Evolutionary conservation across 257 asterid species (phyloP).

Genomic region (Solanum ossicruentum): DNA sequence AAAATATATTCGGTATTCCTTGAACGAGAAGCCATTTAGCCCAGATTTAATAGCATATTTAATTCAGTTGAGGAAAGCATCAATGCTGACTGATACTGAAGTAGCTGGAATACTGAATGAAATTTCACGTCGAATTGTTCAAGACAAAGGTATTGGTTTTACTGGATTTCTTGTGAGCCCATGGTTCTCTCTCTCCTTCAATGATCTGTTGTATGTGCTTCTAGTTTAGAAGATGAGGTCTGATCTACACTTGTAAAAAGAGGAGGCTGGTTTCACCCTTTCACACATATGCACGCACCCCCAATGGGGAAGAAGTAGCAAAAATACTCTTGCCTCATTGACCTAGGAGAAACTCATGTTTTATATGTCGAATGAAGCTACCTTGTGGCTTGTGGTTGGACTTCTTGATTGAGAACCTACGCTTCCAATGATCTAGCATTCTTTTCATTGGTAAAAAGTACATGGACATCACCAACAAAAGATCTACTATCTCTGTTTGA

Average conservation of each 20-base stretch:
- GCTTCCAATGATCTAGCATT: not conserved
- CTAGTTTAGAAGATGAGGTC: not conserved
- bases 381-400: not conserved
- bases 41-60: slow-evolving; percentile 60
- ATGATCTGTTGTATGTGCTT: not conserved
- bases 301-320: not conserved
- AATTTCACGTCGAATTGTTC: slow-evolving; percentile 76
- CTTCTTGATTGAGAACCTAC: not conserved
- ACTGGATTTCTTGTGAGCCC: not conserved
- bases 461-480: not conserved
- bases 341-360: not conserved
- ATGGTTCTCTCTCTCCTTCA: not conserved
- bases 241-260: not conserved
- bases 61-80: slow-evolving; percentile 72
- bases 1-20: slow-evolving; percentile 73
- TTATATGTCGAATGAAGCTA: not conserved
- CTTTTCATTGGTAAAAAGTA: not conserved
- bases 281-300: not conserved
- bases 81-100: slow-evolving; percentile 63
- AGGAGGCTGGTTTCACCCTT: not conserved
- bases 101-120: slow-evolving; percentile 78
- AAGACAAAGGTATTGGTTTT: slow-evolving; percentile 59
- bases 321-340: not conserved
- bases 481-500: not conserved
- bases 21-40: slow-evolving; percentile 92